Conservation (phyloP, 768 basidiomycete genomes). For the Amylocystis lapponica region DNA sequence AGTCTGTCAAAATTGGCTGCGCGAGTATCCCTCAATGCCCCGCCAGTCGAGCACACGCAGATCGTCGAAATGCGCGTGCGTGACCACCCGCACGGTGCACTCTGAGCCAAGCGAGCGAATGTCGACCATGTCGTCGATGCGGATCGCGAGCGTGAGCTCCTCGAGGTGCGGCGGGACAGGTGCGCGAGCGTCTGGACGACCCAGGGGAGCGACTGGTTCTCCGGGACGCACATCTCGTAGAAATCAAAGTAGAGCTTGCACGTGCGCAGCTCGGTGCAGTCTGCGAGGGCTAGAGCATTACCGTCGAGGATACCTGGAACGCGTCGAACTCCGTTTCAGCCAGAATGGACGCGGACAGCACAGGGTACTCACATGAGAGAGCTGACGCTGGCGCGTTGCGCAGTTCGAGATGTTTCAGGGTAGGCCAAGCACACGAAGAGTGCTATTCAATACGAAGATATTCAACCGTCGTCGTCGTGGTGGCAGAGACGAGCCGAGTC, state of each 20-base stretch:
- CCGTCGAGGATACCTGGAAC: background rate
- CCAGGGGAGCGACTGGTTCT: constrained; percentile 16
- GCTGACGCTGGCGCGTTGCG: constrained; percentile 1
- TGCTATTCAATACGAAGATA: background rate
- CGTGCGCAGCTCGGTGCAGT: constrained; percentile 11
- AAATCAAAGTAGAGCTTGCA: constrained; percentile 15
- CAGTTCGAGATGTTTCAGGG: constrained; percentile 5
- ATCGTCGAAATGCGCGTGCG: constrained; percentile 14
- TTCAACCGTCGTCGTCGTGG: background rate
- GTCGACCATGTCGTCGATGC: constrained; percentile 18
- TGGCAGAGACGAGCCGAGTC: background rate
- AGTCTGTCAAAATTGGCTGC: background rate
- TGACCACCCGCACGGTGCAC: constrained; percentile 16
- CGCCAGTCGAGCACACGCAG: constrained; percentile 18
- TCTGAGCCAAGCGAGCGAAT: constrained; percentile 19
- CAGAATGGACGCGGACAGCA: no score
- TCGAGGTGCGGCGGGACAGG: constrained; percentile 12
- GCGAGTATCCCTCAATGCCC: constrained; percentile 2
- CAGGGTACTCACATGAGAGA: constrained; percentile 2
- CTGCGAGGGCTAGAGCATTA: constrained; percentile 6
- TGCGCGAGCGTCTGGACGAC: constrained; percentile 14
- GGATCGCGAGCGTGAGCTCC: constrained; percentile 12
- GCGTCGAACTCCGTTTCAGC: background rate
- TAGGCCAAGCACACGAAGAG: background rate
- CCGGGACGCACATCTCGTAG: constrained; percentile 21